These are phyloP conservation scores for Torulaspora gathmanii DNA, from an alignment of 805 yeast species.

Conservation along the genomic window DNA sequence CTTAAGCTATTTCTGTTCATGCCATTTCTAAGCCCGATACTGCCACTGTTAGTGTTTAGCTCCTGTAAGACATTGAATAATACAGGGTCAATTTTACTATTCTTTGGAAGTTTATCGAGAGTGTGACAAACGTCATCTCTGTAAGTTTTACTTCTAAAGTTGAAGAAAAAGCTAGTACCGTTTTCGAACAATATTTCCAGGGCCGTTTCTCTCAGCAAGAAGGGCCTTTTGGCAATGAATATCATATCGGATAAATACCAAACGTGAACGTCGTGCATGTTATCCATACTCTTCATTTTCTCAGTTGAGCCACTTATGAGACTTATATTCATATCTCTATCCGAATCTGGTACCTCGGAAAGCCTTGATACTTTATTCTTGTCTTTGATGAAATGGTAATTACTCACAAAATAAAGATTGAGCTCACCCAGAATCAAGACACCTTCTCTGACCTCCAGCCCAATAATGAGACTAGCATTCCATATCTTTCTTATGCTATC, in stretches of 20 bases:
- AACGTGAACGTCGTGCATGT: constrained; percentile 44
- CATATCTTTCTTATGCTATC: constrained; percentile 68
- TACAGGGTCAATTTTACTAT: constrained; percentile 50
- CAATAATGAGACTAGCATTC: constrained; percentile 72
- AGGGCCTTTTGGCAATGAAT: constrained; percentile 68
- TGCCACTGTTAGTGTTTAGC: constrained; percentile 39
- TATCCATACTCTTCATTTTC: constrained; percentile 9
- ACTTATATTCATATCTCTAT: constrained; percentile 65
- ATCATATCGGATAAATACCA: constrained; percentile 61
- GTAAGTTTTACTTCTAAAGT: constrained; percentile 49
- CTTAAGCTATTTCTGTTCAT: constrained; percentile 36
- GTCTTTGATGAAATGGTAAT: constrained; percentile 49
- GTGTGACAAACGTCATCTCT: constrained; percentile 54
- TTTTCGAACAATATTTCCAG: constrained; percentile 69
- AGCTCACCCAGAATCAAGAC: constrained; percentile 62
- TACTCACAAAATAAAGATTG: constrained; percentile 63
- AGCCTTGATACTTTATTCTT: constrained; percentile 58
- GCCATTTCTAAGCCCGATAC: constrained; percentile 32
- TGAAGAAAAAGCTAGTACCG: constrained; percentile 66
- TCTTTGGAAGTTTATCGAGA: constrained; percentile 47
- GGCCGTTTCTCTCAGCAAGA: constrained; percentile 74
- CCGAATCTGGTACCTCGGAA: constrained; percentile 55
- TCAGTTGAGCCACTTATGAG: constrained; percentile 46
- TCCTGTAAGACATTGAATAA: constrained; percentile 50
- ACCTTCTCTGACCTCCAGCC: constrained; percentile 73